Conservation (phyloP, 768 basidiomycete genomes). For the Cubamyces lactineus region DNA sequence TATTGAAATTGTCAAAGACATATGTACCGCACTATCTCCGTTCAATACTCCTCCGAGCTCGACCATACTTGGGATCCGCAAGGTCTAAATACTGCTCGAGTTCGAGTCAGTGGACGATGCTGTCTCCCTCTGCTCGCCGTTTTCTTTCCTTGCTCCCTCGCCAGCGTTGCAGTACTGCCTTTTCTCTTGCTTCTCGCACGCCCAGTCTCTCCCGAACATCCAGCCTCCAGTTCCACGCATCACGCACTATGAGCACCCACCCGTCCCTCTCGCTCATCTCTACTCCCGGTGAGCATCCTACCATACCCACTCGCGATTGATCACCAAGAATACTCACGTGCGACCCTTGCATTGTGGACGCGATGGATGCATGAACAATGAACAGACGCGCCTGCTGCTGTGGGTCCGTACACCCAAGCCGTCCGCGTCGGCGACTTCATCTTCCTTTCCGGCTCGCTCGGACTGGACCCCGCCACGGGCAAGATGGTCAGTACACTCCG, state of each 20-base stretch:
- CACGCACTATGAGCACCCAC: slow-evolving; percentile 37
- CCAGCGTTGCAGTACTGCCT: neutral
- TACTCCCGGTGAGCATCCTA: slow-evolving; percentile 33
- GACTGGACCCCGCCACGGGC: slow-evolving; percentile 73
- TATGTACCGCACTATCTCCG: too few species aligned
- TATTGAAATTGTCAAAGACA: too few species aligned
- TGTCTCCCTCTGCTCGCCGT: neutral
- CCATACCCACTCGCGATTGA: neutral
- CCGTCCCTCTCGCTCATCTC: slow-evolving; percentile 40
- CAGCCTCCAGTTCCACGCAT: neutral
- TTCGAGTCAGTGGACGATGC: neutral
- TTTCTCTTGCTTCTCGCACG: neutral
- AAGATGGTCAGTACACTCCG: slow-evolving; percentile 53
- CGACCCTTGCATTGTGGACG: neutral
- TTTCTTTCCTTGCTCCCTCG: neutral
- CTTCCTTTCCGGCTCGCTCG: slow-evolving; percentile 90
- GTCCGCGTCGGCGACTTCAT: slow-evolving; percentile 83
- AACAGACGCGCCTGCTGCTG: slow-evolving; percentile 76
- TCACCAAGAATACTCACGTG: too few species aligned
- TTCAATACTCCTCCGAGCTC: too few species aligned
- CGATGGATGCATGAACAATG: slow-evolving; percentile 2
- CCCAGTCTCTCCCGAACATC: neutral
- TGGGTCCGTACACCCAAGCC: slow-evolving; percentile 89
- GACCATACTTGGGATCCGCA: too few species aligned
- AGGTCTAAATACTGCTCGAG: neutral